Evolutionary conservation across 2,329 filamentous ascomycete species (phyloP), one percentile per base, ranked within the genome.

Genomic region (Macrophomina pseudophaseolina): DNA sequence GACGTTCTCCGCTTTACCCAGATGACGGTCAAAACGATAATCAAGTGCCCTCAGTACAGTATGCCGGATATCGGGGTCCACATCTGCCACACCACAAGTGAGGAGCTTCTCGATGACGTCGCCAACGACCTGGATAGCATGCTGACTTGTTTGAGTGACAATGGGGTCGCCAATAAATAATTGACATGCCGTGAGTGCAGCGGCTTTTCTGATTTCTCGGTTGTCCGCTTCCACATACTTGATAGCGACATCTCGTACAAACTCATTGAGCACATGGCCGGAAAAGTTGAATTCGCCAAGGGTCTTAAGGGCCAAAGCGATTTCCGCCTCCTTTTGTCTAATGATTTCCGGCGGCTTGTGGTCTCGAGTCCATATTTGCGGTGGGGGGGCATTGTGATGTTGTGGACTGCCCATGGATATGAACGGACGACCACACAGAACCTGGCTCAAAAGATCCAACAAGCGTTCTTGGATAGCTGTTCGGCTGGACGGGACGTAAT

Each of bases 201-300:
- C 94, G 16, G 95, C 95, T 79, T 97, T 94, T 68, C 95, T 89
- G 60, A 97, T 97, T 70, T 96, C 92, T 0, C 93, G 86, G 72
- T 97, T 96, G 72, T 98, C 94, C 70, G 97, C 95, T 72, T 99
- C 94, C 49, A 99, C 94, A 73, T 97, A 99, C 77, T 94, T 95
- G 75, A 99, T 96, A 4, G 96, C 95, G 59, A 99, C 95, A 75
- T 99, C 95, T 30, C 95, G 91, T 33, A 99, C 95, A 72, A 99
- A 99, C 76, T 99, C 96, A 73, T 99, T 99, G 16, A 99, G 82
- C 16, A 97, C 91, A 74, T 98, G 93, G 1, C 92, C 67, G 1
- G 58, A 42, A 74, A 99, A 99, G 77, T 99, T 95, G 74, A 99
- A 99, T 75, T 93, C 97, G n/a, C 95, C 96, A 0, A 99, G 84